Base-by-base conservation (phyloP, 805 yeast species). In the Yarrowia hollandica region DNA sequence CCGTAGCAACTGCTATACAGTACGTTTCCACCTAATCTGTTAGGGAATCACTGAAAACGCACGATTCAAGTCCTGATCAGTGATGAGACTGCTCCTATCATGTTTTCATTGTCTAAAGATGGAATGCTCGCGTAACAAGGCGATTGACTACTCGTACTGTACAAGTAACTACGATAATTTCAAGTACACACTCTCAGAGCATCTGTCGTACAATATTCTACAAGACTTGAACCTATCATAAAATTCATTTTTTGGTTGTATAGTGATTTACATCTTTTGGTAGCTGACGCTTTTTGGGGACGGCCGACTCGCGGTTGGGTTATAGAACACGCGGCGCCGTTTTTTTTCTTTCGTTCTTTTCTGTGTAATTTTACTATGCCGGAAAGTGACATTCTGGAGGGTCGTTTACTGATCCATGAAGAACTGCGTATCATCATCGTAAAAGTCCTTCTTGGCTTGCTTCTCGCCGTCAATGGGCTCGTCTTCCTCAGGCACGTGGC, bases 401-500 rank as follows among this genome's bases (percentile, higher is more conserved):
- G n/a, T n/a, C n/a, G n/a, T n/a, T 46, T 37, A 52, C 30, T 48
- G 59, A 21, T 58, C 60, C 60, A 58, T 58, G 38, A 46, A 44
- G 30, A 58, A 58, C 31, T 58, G 60, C 10, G 60, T 58, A 19
- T 58, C 59, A 15, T 58, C 60, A 34, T 58, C 60, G 60, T 48
- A 39, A 25, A 15, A 25, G 30, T 37, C 37, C 28, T 48, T 52
- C 35, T 35, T 58, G 28, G 33, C 37, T 22, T 19, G 48, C 59
- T 52, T 42, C 12, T 30, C 52, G 18, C 11, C 19, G 25, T 33
- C 56, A 10, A 31, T 7, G 10, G 60, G 56, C 39, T 48, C 55
- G 9, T 48, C 55, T 22, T 48, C 55, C 39, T 48, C 55, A 23
- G 55, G 28, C 22, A 41, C 39, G 14, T 37, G 31, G 11, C 48